Evolutionary conservation across 305 asterid species (phyloP), one percentile per base, ranked within the genome.

Genomic region (Andrographis paniculata): DNA sequence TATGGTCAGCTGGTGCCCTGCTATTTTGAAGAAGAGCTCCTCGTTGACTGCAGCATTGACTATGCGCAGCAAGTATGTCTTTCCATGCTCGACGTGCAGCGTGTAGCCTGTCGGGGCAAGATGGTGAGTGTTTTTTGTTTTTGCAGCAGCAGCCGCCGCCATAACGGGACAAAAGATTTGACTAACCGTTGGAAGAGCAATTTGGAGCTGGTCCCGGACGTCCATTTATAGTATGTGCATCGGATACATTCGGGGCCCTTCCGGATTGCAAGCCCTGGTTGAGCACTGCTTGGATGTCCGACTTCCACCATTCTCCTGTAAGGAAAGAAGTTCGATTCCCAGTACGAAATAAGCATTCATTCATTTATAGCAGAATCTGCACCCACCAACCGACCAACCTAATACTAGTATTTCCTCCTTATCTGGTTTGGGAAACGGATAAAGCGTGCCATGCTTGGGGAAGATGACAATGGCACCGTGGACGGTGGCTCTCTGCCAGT

Each of bases 291-390:
- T 82, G 83, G 24, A 78, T 79, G 21, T 82, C 82, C 24, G 82
- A 61, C 19, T 78, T 82, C 93, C 93, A 82, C 93, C 88, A 82
- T 50, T 82, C 88, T 48, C 88, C 93, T 78, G 49, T 68, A 69
- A 15, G 14, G 18, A 8, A 35, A 12, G 14, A 14, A 17, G 6
- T 3, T 43, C 53, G 52, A 42, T 13, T 19, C 22, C 0, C 14
- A 17, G 56, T 15, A 31, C 15, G 14, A 11, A n/a, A n/a, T n/a
- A n/a, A n/a, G n/a, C n/a, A n/a, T n/a, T n/a, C n/a, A n/a, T n/a
- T n/a, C n/a, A n/a, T n/a, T n/a, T n/a, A n/a, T n/a, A n/a, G n/a
- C n/a, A n/a, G n/a, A n/a, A n/a, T n/a, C n/a, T n/a, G n/a, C n/a
- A n/a, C n/a, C n/a, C n/a, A n/a, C n/a, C n/a, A n/a, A n/a, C n/a